Percentiles rank a stretch among this genome's conserved stretches.
Evolutionary conservation across 2,329 filamentous ascomycete genomes (phyloP).

Genomic region (Furcasterigmium furcatum): DNA sequence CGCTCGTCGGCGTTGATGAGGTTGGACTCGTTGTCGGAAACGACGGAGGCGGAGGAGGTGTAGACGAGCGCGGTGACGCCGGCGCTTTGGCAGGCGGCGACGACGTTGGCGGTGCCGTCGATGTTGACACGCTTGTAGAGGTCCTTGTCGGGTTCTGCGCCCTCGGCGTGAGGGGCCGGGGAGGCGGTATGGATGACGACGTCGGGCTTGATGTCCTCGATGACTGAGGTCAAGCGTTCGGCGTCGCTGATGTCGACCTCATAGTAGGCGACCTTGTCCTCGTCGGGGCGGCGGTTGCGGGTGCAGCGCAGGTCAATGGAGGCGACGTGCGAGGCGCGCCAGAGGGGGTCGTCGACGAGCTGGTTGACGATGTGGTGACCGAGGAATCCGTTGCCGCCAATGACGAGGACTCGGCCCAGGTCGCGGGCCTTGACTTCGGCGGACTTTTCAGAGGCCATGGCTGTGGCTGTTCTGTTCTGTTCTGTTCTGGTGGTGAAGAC

Average conservation of each 20-base stretch:
- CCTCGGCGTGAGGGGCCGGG: conserved; percentile 53
- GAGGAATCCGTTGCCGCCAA: conserved; percentile 82
- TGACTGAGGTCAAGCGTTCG: conserved; percentile 56
- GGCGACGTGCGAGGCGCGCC: conserved; percentile 52
- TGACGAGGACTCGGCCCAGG: conserved; percentile 71
- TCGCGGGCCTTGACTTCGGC: conserved; percentile 10
- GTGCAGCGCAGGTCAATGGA: conserved; percentile 71
- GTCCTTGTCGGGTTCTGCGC: conserved; percentile 47
- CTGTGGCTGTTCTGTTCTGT: too few species aligned
- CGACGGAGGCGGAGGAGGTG: conserved; percentile 83
- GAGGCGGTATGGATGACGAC: conserved; percentile 91
- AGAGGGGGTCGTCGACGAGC: conserved; percentile 48
- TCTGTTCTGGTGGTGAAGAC: conserved; percentile 1
- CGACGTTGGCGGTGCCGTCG: conserved; percentile 74
- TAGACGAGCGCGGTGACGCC: conserved; percentile 83
- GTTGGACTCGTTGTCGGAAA: conserved; percentile 77
- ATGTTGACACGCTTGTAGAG: conserved; percentile 83
- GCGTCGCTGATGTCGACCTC: conserved; percentile 75
- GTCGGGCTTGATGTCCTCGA: conserved; percentile 67
- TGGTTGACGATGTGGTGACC: conserved; percentile 79
- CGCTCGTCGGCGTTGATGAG: conserved; percentile 82
- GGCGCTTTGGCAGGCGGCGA: conserved; percentile 67
- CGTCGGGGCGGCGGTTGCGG: conserved; percentile 60
- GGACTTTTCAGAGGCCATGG: conserved; percentile 19
- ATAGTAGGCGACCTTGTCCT: conserved; percentile 61